Base-by-base conservation (phyloP, 768 basidiomycete genomes). In the Myochromella boudieri region DNA sequence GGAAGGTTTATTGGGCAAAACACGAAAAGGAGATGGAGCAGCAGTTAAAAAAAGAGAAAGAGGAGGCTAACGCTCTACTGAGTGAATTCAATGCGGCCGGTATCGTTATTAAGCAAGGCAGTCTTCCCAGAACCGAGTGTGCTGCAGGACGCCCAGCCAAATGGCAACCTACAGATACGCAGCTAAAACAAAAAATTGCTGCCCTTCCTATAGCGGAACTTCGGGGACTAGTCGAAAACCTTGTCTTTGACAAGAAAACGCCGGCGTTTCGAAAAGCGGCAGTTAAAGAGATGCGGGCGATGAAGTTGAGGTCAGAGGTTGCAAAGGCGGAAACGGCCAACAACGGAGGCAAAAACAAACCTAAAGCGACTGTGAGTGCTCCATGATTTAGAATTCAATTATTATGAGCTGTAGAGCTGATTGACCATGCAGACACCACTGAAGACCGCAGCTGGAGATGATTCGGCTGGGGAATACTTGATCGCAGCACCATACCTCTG, bases 401-500 rank as follows among this genome's bases (percentile, higher is more conserved):
- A n/a, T n/a, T n/a, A n/a, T n/a, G n/a, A n/a, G n/a, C n/a, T n/a
- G n/a, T n/a, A n/a, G n/a, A n/a, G n/a, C n/a, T n/a, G n/a, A n/a
- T n/a, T n/a, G n/a, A n/a, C n/a, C n/a, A n/a, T n/a, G n/a, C n/a
- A n/a, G n/a, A n/a, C n/a, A n/a, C n/a, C n/a, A n/a, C n/a, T n/a
- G n/a, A n/a, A n/a, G n/a, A n/a, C n/a, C n/a, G n/a, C n/a, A n/a
- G n/a, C n/a, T n/a, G n/a, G n/a, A n/a, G n/a, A n/a, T 9, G 41
- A 44, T 22, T 11, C 42, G 33, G 18, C 3, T 7, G 46, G 42
- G 11, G 26, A 51, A 34, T 61, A 54, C 37, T 31, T 49, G 0
- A 49, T 64, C 21, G 28, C 54, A 31, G 54, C 57, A 6, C 61
- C 58, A 8, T 50, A 52, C 21, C 59, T 64, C 27, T 43, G 54